These are phyloP conservation scores for Pochonia chlamydosporia DNA, from an alignment of 2,329 filamentous ascomycete species.

Conservation along the genomic window DNA sequence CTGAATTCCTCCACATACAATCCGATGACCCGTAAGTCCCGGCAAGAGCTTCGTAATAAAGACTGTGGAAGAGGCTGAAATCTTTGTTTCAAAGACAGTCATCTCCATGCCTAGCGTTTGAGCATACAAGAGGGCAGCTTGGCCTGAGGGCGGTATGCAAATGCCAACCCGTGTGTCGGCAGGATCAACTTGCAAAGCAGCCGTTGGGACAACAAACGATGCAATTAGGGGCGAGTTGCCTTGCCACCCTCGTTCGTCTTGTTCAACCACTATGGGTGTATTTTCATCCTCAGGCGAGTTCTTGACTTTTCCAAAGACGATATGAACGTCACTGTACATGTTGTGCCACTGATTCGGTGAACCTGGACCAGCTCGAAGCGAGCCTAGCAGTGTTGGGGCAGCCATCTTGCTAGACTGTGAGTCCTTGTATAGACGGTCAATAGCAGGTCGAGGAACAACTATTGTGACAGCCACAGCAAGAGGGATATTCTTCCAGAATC, in stretches of 20 bases:
- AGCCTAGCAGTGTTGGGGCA: conserved; percentile 24
- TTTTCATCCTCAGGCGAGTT: conserved; percentile 19
- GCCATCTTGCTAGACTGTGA: conserved; percentile 9
- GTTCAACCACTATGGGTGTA: conserved; percentile 26
- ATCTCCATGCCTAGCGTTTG: conserved; percentile 19
- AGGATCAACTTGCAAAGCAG: conserved; percentile 26
- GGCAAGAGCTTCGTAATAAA: conserved; percentile 32
- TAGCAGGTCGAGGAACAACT: conserved; percentile 22
- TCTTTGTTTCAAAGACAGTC: conserved; percentile 24
- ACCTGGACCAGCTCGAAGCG: conserved; percentile 18
- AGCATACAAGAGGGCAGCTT: conserved; percentile 18
- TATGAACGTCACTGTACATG: conserved; percentile 33
- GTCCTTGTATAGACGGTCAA: conserved; percentile 22
- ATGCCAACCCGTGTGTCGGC: conserved; percentile 25
- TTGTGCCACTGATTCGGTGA: conserved; percentile 24
- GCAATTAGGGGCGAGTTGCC: conserved; percentile 33
- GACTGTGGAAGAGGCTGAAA: conserved; percentile 23
- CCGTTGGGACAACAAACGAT: conserved; percentile 34
- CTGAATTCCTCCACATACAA: conserved; percentile 17
- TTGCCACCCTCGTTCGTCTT: conserved; percentile 30
- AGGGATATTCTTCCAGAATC: conserved; percentile 31
- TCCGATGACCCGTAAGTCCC: conserved; percentile 23
- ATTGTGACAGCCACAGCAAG: conserved; percentile 30
- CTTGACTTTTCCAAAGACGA: conserved; percentile 33
- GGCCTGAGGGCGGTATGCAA: conserved; percentile 19